Base-by-base conservation (phyloP, 352 stramenopile species). In the Phytophthora tubulina region DNA sequence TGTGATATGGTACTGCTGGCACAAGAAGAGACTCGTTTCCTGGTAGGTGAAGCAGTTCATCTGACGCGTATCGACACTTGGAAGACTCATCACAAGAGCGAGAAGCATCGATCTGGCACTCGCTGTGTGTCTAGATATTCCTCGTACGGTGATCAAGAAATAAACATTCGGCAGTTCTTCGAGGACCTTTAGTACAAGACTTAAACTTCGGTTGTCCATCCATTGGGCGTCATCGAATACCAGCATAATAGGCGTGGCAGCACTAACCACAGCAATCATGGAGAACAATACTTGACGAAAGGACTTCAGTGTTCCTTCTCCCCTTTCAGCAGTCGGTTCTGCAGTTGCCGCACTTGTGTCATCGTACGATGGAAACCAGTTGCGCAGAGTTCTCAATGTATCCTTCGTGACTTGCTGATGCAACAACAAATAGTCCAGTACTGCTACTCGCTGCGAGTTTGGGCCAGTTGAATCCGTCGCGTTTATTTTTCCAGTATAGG, bases 181-280 rank as follows among this genome's bases (percentile, higher is more conserved):
- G 0, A 93, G 59, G 1, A 91, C 73, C 9, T 87, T 80, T 3
- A 89, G 54, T 49, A 94, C 71, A 41, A 94, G 72, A 50, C 65
- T 79, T 68, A 88, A 90, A 31, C 81, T 91, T 11, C 76, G 75
- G 8, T 77, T 79, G 41, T 94, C 86, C 71, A 94, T 90, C 86
- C 85, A 94, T 52, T 94, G 86, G 0, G 80, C 84, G 51, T 93
- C 88, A 67, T 94, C 86, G 49, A 92, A 90, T 1, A 86, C 79
- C 21, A 94, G 53, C 52, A 94, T 55, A 21, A 94, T 88, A 1
- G 86, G 80, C 36, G 90, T 91, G 14, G 70, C 54, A 15, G 68
- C 65, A 30, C 83, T 92, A 1, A 91, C 56, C 2, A 75, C 76
- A 9, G 88, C 73, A 15, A 91, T 75, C 51, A 92, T 84, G 17